Conservation (phyloP, 1,284 basidiomycete species). For the Boletus subluridellus region DNA sequence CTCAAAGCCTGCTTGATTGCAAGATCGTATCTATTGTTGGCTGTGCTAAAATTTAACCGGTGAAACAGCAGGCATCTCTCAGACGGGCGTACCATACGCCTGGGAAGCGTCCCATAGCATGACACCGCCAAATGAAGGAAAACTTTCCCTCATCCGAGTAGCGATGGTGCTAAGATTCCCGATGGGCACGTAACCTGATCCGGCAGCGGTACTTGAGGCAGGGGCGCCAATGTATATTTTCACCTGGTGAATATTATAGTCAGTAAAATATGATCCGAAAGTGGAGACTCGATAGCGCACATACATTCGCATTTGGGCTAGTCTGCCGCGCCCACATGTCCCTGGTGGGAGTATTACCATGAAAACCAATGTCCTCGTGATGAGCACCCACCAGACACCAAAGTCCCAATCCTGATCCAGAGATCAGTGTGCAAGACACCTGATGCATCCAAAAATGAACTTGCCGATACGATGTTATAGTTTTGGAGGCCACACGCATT, state of each 20-base stretch:
- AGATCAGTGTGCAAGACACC: not conserved
- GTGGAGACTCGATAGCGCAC: not conserved
- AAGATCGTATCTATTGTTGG: slow-evolving; percentile 57
- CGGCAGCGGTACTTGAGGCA: slow-evolving; percentile 47
- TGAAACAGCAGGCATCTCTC: not conserved
- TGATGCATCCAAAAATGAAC: slow-evolving; percentile 8
- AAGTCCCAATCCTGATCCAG: slow-evolving; percentile 51
- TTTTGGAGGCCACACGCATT: slow-evolving; percentile 54
- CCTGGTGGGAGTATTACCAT: slow-evolving; percentile 34
- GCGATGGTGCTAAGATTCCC: slow-evolving; percentile 50
- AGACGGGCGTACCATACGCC: slow-evolving; percentile 49
- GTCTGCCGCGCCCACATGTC: slow-evolving; percentile 61
- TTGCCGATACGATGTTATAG: slow-evolving; percentile 42
- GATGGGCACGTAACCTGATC: slow-evolving; percentile 50
- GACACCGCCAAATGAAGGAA: slow-evolving; percentile 68
- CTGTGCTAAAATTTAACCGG: slow-evolving; percentile 31
- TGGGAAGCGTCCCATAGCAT: slow-evolving; percentile 74
- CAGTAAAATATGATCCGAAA: not conserved
- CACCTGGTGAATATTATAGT: slow-evolving; percentile 17
- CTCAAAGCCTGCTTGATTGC: slow-evolving; percentile 60
- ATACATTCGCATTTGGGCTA: slow-evolving; percentile 53
- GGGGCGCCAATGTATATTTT: slow-evolving; percentile 65
- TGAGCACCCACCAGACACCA: slow-evolving; percentile 42
- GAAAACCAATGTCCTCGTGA: not conserved
- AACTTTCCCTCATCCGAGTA: slow-evolving; percentile 54